Conservation (phyloP, 1,139 yeast genomes). For the Candida tropicalis region DNA sequence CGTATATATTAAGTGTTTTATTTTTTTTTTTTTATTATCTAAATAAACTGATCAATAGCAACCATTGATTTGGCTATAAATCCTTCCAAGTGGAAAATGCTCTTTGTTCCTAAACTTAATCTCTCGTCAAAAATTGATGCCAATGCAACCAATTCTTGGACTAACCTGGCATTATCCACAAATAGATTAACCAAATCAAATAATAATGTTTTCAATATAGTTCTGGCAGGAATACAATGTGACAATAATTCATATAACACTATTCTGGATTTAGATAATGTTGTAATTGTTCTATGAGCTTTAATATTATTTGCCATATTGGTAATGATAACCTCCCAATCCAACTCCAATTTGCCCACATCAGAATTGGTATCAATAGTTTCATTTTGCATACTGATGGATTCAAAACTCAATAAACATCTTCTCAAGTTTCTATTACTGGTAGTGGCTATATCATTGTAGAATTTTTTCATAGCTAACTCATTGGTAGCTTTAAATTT, state of each 20-base stretch:
- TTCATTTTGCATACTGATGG: slow-evolving; percentile 77
- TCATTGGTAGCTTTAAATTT: slow-evolving; percentile 42
- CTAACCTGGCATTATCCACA: slow-evolving; percentile 23
- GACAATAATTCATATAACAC: slow-evolving; percentile 82
- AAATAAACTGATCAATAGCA: slow-evolving; percentile 29
- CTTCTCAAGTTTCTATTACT: slow-evolving; percentile 76
- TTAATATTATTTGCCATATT: slow-evolving; percentile 64
- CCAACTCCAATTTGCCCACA: slow-evolving; percentile 52
- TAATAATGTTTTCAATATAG: slow-evolving; percentile 69
- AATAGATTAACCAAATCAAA: slow-evolving; percentile 50
- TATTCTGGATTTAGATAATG: slow-evolving; percentile 71
- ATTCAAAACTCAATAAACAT: slow-evolving; percentile 79
- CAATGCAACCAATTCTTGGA: slow-evolving; percentile 59
- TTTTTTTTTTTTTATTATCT: slow-evolving; percentile 2
- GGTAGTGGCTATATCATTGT: slow-evolving; percentile 53
- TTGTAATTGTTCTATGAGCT: slow-evolving; percentile 67
- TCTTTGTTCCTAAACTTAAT: slow-evolving; percentile 80
- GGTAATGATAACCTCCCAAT: slow-evolving; percentile 82
- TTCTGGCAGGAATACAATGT: slow-evolving; percentile 89
- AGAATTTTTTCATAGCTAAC: slow-evolving; percentile 40
- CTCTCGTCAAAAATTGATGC: slow-evolving; percentile 87
- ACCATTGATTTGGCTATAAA: slow-evolving; percentile 89
- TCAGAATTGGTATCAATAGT: slow-evolving; percentile 36
- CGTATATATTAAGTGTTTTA: too few species aligned
- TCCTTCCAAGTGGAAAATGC: slow-evolving; percentile 94